Evolutionary conservation across 2,329 filamentous ascomycete genomes (phyloP).

Genomic region (Colletotrichum tofieldiae): DNA sequence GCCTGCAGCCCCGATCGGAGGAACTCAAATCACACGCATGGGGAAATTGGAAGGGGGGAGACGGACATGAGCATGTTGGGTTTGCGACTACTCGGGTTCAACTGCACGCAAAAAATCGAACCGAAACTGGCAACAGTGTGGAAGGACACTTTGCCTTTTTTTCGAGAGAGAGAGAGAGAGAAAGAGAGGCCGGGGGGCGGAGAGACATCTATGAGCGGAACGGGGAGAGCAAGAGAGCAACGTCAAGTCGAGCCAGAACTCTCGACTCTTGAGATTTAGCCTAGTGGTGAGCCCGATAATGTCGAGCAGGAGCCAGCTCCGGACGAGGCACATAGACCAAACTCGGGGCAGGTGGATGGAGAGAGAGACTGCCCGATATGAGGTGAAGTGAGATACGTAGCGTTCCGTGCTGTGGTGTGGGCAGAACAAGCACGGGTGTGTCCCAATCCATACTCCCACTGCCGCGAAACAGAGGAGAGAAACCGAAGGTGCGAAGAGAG

Average conservation of each 20-base stretch:
- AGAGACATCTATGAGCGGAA: background rate
- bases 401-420: background rate
- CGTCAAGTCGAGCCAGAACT: slow-evolving; percentile 6
- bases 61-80: background rate
- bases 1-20: slow-evolving; percentile 24
- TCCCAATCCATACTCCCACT: slow-evolving; percentile 20
- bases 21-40: slow-evolving; percentile 34
- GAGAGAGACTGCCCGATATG: background rate
- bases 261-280: background rate
- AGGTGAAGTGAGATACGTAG: background rate
- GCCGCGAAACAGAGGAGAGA: slow-evolving; percentile 31
- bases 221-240: background rate
- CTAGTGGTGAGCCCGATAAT: background rate
- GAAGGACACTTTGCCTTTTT: slow-evolving; percentile 20
- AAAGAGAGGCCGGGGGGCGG: background rate
- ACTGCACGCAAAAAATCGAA: slow-evolving; percentile 30
- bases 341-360: background rate
- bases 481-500: slow-evolving; percentile 18
- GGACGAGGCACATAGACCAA: slow-evolving; percentile 2
- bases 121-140: slow-evolving; percentile 38
- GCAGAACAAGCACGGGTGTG: slow-evolving; percentile 9
- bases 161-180: background rate
- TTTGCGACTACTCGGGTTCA: slow-evolving; percentile 4
- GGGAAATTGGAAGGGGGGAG: slow-evolving; percentile 4
- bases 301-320: slow-evolving; percentile 9